Conservation (phyloP, 2,329 filamentous ascomycete genomes). For the Thielaviopsis punctulata region DNA sequence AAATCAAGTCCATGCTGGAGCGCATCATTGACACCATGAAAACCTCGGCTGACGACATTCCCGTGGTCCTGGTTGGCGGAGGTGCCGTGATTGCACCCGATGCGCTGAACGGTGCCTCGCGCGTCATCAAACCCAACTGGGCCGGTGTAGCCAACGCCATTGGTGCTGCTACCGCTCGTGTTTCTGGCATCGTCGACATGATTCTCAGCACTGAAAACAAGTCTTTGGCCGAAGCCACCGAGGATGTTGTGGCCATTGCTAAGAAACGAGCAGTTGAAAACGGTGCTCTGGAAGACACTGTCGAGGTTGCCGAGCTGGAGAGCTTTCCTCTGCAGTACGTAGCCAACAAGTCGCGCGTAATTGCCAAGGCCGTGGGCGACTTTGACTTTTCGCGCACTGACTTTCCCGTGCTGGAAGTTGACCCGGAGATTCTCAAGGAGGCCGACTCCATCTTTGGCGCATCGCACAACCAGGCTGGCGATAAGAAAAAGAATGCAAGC, state of each 20-base stretch:
- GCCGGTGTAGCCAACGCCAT: slow-evolving; percentile 47
- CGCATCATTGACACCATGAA: slow-evolving; percentile 44
- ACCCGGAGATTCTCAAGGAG: not conserved
- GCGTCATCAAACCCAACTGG: slow-evolving; percentile 37
- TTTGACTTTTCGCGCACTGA: slow-evolving; percentile 24
- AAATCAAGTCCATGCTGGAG: slow-evolving; percentile 34
- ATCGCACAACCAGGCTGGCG: slow-evolving; percentile 13
- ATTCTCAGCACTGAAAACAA: slow-evolving; percentile 30
- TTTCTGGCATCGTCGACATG: slow-evolving; percentile 36
- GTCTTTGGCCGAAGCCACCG: slow-evolving; percentile 22
- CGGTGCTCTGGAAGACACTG: slow-evolving; percentile 27
- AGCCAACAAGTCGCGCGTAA: slow-evolving; percentile 35
- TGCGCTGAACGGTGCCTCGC: slow-evolving; percentile 35
- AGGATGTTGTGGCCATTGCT: slow-evolving; percentile 25
- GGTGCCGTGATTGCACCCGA: slow-evolving; percentile 42
- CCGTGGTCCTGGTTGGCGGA: slow-evolving; percentile 45
- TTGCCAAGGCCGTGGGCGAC: slow-evolving; percentile 42
- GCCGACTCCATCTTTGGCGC: not conserved
- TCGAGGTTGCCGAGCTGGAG: slow-evolving; percentile 34
- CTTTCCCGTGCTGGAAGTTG: slow-evolving; percentile 5
- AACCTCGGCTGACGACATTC: slow-evolving; percentile 39
- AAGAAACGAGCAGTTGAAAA: slow-evolving; percentile 11
- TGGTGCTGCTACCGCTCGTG: slow-evolving; percentile 43
- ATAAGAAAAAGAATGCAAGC: slow-evolving; percentile 16
- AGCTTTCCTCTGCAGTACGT: slow-evolving; percentile 33